Evolutionary conservation across 2,329 filamentous ascomycete species (phyloP), one percentile per base, ranked within the genome.

Genomic region (Botrytis aclada): DNA sequence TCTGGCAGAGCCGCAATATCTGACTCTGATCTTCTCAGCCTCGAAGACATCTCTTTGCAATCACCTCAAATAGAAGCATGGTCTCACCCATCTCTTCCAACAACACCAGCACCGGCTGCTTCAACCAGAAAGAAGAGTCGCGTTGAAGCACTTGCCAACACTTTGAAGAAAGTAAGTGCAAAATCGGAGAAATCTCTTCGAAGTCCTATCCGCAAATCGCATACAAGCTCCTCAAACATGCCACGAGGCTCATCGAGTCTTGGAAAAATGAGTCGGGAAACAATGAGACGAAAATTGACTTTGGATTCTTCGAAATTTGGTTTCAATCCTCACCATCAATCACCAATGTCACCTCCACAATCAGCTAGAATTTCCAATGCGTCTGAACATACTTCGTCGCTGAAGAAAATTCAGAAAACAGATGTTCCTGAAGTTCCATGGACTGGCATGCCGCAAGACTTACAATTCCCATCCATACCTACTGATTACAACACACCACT

Each of bases 251-350:
- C 82, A 18, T 18, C 54, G 6, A 66, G 29, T 77, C 82, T 77
- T 80, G 34, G 45, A 22, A 71, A 66, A 56, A 80, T 84, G 81
- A 81, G 83, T 82, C 79, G 85, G 78, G 82, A 81, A 83, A 81
- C 80, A 83, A 78, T 83, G 79, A 82, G 84, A 56, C 84, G 86
- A 76, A 85, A 86, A 73, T 82, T 88, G 62, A 84, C 88, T 73
- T 65, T 74, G 16, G 75, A 78, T 56, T 69, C 75, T 29, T 45
- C 77, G 9, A 85, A 85, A 74, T 87, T 88, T 78, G 83, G 83
- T 74, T 80, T 88, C 61, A 84, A 85, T 20, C 65, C 80, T 83
- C 75, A 81, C 84, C 25, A 80, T 83, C 75, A 81, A 85, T 22
- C 81, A 84, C 72, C 81, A 83, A 72, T 78, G 22, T 85, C 85